phyloP scores from a whole-genome alignment of 2,329 filamentous ascomycete genomes.

The Pyrenophora teres region DNA sequence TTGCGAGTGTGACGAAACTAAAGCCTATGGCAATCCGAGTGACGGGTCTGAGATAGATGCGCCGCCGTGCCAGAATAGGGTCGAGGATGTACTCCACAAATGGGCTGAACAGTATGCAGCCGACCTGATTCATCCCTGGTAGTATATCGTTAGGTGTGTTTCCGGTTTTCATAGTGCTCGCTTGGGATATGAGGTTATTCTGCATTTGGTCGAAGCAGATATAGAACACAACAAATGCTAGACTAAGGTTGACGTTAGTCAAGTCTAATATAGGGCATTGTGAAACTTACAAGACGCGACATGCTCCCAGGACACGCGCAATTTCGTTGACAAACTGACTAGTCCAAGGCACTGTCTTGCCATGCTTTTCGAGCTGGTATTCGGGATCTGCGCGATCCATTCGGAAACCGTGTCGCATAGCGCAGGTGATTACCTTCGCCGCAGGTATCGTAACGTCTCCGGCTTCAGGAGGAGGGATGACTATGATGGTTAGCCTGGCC shows the following conservation, averaged over 20 bases:
- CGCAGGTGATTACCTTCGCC: conserved; percentile 32
- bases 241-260: background rate
- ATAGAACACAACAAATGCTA: conserved; percentile 44
- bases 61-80: conserved; percentile 33
- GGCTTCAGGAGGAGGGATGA: conserved; percentile 20
- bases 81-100: conserved; percentile 37
- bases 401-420: conserved; percentile 32
- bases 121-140: conserved; percentile 38
- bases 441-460: conserved; percentile 34
- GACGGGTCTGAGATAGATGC: conserved; percentile 37
- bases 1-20: conserved; percentile 32
- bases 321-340: conserved; percentile 35
- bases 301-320: conserved; percentile 36
- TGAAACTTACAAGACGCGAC: conserved; percentile 31
- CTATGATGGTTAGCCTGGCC: conserved; percentile 1
- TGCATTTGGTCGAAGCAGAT: conserved; percentile 48
- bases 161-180: conserved; percentile 41
- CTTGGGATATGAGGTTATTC: conserved; percentile 47
- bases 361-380: conserved; percentile 29
- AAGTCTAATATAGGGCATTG: too few species aligned
- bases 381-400: conserved; percentile 32
- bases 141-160: conserved; percentile 46
- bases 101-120: conserved; percentile 41
- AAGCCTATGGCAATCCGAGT: conserved; percentile 41
- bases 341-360: conserved; percentile 33